Evolutionary conservation across 179 eudicot genomes (phyloP).

Genomic region (Beta corolliflora): DNA sequence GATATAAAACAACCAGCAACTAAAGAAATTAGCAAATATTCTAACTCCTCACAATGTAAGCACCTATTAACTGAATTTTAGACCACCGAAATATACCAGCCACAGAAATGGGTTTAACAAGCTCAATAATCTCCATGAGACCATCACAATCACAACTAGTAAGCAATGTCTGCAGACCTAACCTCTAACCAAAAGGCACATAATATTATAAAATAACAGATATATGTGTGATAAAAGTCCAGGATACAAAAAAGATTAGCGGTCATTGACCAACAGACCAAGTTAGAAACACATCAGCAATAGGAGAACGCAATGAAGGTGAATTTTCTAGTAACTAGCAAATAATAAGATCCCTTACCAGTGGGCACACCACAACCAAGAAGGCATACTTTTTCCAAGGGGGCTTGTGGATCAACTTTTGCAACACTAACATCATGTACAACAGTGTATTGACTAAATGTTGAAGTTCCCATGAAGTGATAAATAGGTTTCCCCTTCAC

Average conservation of each 20-base stretch:
- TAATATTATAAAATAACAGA: not conserved
- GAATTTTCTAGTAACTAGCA: not conserved
- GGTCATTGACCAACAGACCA: not conserved
- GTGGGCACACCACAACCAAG: conserved; percentile 99
- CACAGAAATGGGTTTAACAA: not conserved
- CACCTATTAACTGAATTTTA: not conserved
- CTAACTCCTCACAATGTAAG: not conserved
- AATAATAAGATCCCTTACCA: conserved; percentile 41
- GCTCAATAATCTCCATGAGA: not conserved
- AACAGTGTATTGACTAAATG: conserved; percentile 98
- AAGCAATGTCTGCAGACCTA: not conserved
- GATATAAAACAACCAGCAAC: not conserved
- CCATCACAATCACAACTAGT: not conserved
- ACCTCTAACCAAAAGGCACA: not conserved
- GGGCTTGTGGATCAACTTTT: conserved; percentile 86
- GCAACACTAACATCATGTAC: conserved; percentile 99
- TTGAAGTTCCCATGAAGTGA: conserved; percentile 99
- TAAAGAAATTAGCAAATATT: not conserved
- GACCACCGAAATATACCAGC: too few species aligned
- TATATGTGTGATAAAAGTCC: not conserved
- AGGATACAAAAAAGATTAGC: not conserved
- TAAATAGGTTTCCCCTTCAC: conserved; percentile 85
- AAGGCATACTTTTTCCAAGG: conserved; percentile 97
- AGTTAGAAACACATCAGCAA: not conserved
- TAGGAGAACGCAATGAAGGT: not conserved